phyloP scores from a whole-genome alignment of 1,284 basidiomycete species.

The Ustilago crameri region DNA sequence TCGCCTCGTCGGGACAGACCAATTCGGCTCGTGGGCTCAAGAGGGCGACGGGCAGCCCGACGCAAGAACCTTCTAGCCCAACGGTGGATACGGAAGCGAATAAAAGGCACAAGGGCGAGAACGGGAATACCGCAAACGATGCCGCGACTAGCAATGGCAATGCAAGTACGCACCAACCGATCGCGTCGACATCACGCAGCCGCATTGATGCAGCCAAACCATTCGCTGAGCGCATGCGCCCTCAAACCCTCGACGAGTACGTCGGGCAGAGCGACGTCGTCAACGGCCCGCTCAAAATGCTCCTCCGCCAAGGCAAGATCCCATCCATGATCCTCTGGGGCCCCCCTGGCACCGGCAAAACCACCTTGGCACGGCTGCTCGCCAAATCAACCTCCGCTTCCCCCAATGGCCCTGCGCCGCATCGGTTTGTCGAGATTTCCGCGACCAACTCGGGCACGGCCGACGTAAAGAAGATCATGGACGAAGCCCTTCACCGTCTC shows the following conservation, averaged over 20 bases:
- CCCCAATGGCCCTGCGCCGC: slow-evolving; percentile 27
- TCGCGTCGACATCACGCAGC: slow-evolving; percentile 23
- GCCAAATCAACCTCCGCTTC: slow-evolving; percentile 71
- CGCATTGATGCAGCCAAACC: slow-evolving; percentile 53
- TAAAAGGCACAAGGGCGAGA: slow-evolving; percentile 13
- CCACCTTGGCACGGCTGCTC: slow-evolving; percentile 79
- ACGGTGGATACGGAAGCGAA: background rate
- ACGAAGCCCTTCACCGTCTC: slow-evolving; percentile 80
- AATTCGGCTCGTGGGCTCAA: slow-evolving; percentile 17
- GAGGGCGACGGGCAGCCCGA: slow-evolving; percentile 1
- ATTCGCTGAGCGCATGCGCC: slow-evolving; percentile 64
- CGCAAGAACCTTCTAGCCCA: background rate
- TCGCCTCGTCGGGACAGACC: background rate
- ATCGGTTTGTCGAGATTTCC: slow-evolving; percentile 65
- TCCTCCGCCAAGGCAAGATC: slow-evolving; percentile 55
- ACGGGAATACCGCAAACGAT: background rate
- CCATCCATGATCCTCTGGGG: slow-evolving; percentile 66
- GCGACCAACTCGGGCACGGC: slow-evolving; percentile 75
- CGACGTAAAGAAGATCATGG: slow-evolving; percentile 82
- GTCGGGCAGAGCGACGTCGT: slow-evolving; percentile 59
- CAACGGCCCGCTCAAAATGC: slow-evolving; percentile 56
- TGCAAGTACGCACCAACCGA: slow-evolving; percentile 1
- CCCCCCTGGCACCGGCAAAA: slow-evolving; percentile 74
- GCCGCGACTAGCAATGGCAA: background rate
- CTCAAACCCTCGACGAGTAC: slow-evolving; percentile 58